These are phyloP conservation scores for Neopestalotiopsis sp. DNA, from an alignment of 2,329 filamentous ascomycete genomes.

Conservation along the genomic window DNA sequence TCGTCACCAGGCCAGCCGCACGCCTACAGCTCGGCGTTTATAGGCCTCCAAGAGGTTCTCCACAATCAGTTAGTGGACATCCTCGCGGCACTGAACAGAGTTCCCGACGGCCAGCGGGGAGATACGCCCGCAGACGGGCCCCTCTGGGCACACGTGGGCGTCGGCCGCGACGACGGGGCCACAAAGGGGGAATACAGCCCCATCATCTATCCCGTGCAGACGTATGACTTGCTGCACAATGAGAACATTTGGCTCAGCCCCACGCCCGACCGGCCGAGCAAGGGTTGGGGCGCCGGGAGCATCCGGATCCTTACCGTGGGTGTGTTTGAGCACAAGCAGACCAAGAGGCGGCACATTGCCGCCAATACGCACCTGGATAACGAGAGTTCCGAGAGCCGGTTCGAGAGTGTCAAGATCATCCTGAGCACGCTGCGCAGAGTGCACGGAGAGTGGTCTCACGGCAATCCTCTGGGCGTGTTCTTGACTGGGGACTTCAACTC, in stretches of 20 bases:
- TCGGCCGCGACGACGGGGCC: slow-evolving; percentile 69
- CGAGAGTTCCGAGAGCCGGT: slow-evolving; percentile 56
- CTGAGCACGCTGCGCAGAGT: slow-evolving; percentile 54
- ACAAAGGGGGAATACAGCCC: slow-evolving; percentile 78
- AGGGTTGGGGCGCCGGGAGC: slow-evolving; percentile 71
- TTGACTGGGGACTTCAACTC: slow-evolving; percentile 76
- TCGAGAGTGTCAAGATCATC: slow-evolving; percentile 60
- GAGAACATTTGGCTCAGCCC: slow-evolving; percentile 77
- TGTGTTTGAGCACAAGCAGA: slow-evolving; percentile 58
- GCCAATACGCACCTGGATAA: slow-evolving; percentile 76
- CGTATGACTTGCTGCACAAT: slow-evolving; percentile 64
- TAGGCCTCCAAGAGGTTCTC: slow-evolving; percentile 75
- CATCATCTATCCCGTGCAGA: slow-evolving; percentile 71
- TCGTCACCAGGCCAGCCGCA: slow-evolving; percentile 55
- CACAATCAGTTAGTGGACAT: slow-evolving; percentile 66
- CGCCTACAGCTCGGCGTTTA: slow-evolving; percentile 46
- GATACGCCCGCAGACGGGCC: slow-evolving; percentile 53
- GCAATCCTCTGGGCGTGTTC: slow-evolving; percentile 52
- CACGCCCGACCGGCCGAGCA: slow-evolving; percentile 71
- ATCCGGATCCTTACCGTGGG: slow-evolving; percentile 68
- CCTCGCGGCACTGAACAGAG: background rate
- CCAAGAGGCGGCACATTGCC: slow-evolving; percentile 56
- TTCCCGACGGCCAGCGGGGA: background rate
- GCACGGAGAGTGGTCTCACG: slow-evolving; percentile 40
- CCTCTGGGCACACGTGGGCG: slow-evolving; percentile 66